A percentile compares a stretch with the other conserved stretches of the same genome.
These are phyloP conservation scores for Neurospora sp. DNA, from an alignment of 495 filamentous ascomycete genomes.

Conservation along the genomic window DNA sequence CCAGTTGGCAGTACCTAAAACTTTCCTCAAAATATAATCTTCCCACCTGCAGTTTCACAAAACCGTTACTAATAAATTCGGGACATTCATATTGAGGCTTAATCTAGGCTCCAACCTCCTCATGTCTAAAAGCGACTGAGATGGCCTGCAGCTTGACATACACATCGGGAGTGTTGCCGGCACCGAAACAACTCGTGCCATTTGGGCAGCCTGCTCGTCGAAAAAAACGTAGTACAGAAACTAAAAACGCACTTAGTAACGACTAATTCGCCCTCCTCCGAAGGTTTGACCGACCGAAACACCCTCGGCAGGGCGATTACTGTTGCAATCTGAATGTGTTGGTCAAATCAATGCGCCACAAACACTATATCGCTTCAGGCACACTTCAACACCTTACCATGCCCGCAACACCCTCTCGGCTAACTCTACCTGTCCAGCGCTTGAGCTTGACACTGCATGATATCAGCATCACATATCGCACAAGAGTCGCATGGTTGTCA, in stretches of 20 bases:
- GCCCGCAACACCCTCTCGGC: not conserved
- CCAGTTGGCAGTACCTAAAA: not conserved
- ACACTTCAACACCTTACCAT: not conserved
- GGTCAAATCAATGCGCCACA: not conserved
- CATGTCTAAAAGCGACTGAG: not conserved
- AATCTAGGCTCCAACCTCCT: not conserved
- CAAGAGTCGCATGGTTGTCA: not conserved
- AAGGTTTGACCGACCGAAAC: not conserved
- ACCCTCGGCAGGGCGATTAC: not conserved
- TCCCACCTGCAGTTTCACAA: not conserved
- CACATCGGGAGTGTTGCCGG: not conserved
- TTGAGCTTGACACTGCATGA: slow-evolving; percentile 33
- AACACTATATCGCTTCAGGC: not conserved
- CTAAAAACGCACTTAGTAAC: not conserved
- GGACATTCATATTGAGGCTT: not conserved
- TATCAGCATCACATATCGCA: slow-evolving; percentile 8
- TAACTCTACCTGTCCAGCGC: slow-evolving; percentile 31
- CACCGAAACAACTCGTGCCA: not conserved
- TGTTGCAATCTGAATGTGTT: not conserved
- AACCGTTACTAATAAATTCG: not conserved
- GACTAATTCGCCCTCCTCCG: not conserved
- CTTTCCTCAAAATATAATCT: not conserved
- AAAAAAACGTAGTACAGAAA: not conserved
- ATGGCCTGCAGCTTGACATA: not conserved
- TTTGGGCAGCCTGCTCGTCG: not conserved